phyloP scores from a whole-genome alignment of 164 flowering plant species.

The Nymphaea colorata region DNA sequence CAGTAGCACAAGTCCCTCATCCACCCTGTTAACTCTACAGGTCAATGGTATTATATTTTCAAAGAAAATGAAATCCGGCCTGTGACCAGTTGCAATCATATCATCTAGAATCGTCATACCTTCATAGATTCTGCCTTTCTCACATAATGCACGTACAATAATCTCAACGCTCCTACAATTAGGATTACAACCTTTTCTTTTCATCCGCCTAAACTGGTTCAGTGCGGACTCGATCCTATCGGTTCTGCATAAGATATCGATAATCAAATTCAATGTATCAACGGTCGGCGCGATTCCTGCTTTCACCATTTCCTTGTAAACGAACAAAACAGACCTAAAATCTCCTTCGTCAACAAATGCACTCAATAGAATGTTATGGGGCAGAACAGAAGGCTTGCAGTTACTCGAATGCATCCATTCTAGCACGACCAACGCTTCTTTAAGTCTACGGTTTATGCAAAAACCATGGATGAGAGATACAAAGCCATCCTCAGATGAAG shows the following conservation, averaged over 20 bases:
- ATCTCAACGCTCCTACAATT: conserved; percentile 47
- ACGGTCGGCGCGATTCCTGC: conserved; percentile 41
- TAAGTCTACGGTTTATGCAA: conserved; percentile 22
- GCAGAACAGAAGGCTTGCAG: conserved; percentile 21
- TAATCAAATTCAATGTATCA: conserved; percentile 43
- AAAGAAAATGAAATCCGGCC: conserved; percentile 26
- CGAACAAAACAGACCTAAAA: conserved; percentile 33
- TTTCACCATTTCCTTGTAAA: conserved; percentile 77
- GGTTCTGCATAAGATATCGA: conserved; percentile 40
- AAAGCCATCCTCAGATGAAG: conserved; percentile 22
- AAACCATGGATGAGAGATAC: conserved; percentile 25
- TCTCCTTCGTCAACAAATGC: conserved; percentile 37
- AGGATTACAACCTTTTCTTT: conserved; percentile 50
- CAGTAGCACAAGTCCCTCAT: conserved; percentile 29
- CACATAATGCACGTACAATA: conserved; percentile 31
- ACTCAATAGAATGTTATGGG: conserved; percentile 34
- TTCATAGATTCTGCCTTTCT: conserved; percentile 26
- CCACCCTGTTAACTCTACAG: conserved; percentile 25
- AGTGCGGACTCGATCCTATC: conserved; percentile 30
- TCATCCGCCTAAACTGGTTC: conserved; percentile 54
- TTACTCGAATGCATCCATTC: conserved; percentile 32
- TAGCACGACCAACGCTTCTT: conserved; percentile 40
- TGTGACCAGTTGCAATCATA: conserved; percentile 27
- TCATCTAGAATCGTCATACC: conserved; percentile 24
- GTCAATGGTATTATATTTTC: conserved; percentile 30